phyloP scores from a whole-genome alignment of 169 alveolate species.

The Cryptosporidium canis region DNA sequence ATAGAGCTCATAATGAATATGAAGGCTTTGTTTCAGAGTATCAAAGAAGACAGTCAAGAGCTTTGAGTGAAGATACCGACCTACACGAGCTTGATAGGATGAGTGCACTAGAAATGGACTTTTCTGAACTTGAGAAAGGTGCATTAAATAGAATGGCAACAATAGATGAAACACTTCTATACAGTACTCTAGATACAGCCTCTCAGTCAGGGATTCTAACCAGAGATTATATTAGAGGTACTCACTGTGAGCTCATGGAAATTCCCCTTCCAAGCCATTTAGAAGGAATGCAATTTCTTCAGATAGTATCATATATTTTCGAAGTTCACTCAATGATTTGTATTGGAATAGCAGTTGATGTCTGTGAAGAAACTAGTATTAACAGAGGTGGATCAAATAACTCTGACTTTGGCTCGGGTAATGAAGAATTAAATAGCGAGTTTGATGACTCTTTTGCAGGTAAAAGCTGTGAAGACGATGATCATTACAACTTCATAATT shows the following conservation, averaged over 20 bases:
- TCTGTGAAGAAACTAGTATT: constrained; percentile 18
- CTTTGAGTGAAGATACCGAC: not conserved
- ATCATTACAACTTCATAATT: constrained; percentile 10
- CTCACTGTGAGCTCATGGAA: constrained; percentile 48
- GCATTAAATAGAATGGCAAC: constrained; percentile 1
- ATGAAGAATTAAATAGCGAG: not conserved
- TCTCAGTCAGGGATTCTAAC: constrained; percentile 29
- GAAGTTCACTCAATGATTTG: constrained; percentile 33
- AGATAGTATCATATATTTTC: constrained; percentile 29
- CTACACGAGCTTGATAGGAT: not conserved
- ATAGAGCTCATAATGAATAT: not conserved
- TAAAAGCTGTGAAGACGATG: not conserved
- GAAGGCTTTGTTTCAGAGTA: not conserved
- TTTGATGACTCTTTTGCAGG: not conserved
- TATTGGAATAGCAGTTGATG: constrained; percentile 57
- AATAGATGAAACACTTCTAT: not conserved
- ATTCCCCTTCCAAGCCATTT: constrained; percentile 40
- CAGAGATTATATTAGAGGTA: constrained; percentile 45
- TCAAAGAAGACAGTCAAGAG: not conserved
- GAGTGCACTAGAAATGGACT: not conserved
- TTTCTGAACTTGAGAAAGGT: constrained; percentile 60
- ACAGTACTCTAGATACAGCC: not conserved
- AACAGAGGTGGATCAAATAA: not conserved
- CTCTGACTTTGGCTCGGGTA: not conserved
- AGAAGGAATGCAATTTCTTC: constrained; percentile 45